These are phyloP conservation scores for Lignosus rhinocerotis DNA, from an alignment of 1,284 basidiomycete species.

Conservation along the genomic window DNA sequence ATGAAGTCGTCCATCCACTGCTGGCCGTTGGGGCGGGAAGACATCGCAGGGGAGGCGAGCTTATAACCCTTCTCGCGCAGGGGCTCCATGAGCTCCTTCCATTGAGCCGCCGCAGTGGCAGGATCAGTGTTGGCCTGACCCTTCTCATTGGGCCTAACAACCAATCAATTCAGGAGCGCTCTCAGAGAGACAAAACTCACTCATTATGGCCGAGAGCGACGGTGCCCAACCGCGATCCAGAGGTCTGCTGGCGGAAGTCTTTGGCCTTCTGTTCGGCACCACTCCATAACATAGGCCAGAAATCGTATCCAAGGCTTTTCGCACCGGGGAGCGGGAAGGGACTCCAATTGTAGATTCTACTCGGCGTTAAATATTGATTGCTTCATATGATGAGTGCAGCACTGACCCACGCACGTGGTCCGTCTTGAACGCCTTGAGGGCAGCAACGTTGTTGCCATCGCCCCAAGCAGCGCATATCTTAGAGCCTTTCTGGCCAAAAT, in stretches of 20 bases:
- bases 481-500: constrained; percentile 50
- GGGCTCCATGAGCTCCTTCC: constrained; percentile 64
- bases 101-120: constrained; percentile 50
- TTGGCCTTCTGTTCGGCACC: constrained; percentile 37
- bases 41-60: constrained; percentile 68
- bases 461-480: constrained; percentile 72
- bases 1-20: constrained; percentile 67
- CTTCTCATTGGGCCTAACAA: constrained; percentile 54
- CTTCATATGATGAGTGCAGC: background rate
- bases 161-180: background rate
- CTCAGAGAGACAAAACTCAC: constrained; percentile 40
- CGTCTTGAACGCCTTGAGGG: constrained; percentile 50
- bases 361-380: background rate
- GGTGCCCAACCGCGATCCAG: constrained; percentile 48
- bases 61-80: constrained; percentile 56
- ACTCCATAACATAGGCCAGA: constrained; percentile 75
- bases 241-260: constrained; percentile 45
- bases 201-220: constrained; percentile 71
- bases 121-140: constrained; percentile 66
- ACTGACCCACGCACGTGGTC: constrained; percentile 47
- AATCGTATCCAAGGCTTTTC: constrained; percentile 46
- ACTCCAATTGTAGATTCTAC: constrained; percentile 63
- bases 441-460: constrained; percentile 45
- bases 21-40: constrained; percentile 58
- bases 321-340: constrained; percentile 41